Base-by-base conservation (phyloP, 208 protist species). In the Acanthamoeba quina region DNA sequence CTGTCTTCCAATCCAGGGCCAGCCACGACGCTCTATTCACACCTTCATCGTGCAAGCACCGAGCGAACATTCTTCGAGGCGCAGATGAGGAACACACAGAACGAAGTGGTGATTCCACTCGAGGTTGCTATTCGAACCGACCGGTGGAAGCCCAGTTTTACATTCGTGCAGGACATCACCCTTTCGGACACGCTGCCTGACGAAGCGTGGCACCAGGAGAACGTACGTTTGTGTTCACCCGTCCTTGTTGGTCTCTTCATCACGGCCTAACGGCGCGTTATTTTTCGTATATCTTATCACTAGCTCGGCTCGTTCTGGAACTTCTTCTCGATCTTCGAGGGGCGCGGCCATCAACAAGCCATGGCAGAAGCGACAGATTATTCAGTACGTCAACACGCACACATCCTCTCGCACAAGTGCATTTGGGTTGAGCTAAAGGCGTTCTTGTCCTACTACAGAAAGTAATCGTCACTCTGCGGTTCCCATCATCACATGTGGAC, bases 11-110 rank as follows among this genome's bases (percentile, higher is more conserved):
- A 60, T n/a, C 6, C 17, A 85, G 47, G 34, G 4, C 6, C 80
- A 52, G 31, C 13, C 24, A 26, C 34, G 21, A 17, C 44, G 21
- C 17, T 72, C 0, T 74, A 74, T 49, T 91, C 85, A 9, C 62
- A 74, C 24, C 31, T 91, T 11, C 62, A 66, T 26, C 60, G 29
- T n/a, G 47, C 34, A 24, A 31, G 37, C 26, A 74, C 24, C 21
- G 90, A 93, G 70, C 90, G 68, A 11, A 41, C 34, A 5, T 56
- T 93, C 37, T 93, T 93, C 26, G 90, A 93, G 34, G 90, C 90
- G 26, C 90, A 93, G 31, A 93, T 93, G 90, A 34, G 90, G 9
- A 93, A 93, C 54, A 93, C 90, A 11, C 90, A 93, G 54, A 83
- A 83, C 37, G 90, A 93, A 34, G 90, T 66, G 17, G 68, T 93